Evolutionary conservation across 2,329 filamentous ascomycete species (phyloP).

Genomic region (Lecanoromycetidae sp.): DNA sequence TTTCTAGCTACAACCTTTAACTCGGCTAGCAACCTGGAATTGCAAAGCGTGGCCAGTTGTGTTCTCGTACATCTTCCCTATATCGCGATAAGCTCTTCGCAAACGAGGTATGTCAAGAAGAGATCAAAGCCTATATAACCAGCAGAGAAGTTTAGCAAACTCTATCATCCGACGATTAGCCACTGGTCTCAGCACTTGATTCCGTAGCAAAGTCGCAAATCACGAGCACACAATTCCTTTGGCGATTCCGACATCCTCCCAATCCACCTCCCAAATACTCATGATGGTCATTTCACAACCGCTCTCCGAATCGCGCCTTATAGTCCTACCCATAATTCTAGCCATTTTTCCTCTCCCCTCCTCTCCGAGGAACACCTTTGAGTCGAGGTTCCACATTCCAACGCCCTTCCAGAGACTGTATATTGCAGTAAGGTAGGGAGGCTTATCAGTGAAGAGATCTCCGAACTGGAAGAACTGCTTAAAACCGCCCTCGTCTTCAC

Average conservation of each 20-base stretch:
- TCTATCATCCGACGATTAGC: not conserved
- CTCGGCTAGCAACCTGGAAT: too few species aligned
- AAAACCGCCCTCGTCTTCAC: constrained; percentile 34
- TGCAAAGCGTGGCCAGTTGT: too few species aligned
- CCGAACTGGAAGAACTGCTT: constrained; percentile 54
- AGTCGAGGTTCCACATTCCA: constrained; percentile 36
- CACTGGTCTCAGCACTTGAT: constrained; percentile 15
- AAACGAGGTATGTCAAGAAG: not conserved
- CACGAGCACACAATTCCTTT: constrained; percentile 30
- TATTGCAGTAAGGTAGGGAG: constrained; percentile 40
- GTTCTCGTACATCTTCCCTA: too few species aligned
- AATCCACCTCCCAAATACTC: constrained; percentile 41
- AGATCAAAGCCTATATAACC: not conserved
- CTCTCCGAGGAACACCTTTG: constrained; percentile 30
- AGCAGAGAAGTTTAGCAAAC: not conserved
- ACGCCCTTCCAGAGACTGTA: constrained; percentile 38
- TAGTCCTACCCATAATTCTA: constrained; percentile 39
- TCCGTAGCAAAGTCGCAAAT: not conserved
- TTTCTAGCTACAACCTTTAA: too few species aligned
- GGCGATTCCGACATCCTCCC: constrained; percentile 43
- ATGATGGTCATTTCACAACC: constrained; percentile 31
- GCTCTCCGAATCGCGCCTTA: constrained; percentile 32
- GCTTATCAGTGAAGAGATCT: constrained; percentile 48
- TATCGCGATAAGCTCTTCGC: too few species aligned
- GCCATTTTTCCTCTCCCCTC: constrained; percentile 29